Evolutionary conservation across 129 eudicot genomes (phyloP), one percentile per base, ranked within the genome.

Genomic region (Daucus carota): DNA sequence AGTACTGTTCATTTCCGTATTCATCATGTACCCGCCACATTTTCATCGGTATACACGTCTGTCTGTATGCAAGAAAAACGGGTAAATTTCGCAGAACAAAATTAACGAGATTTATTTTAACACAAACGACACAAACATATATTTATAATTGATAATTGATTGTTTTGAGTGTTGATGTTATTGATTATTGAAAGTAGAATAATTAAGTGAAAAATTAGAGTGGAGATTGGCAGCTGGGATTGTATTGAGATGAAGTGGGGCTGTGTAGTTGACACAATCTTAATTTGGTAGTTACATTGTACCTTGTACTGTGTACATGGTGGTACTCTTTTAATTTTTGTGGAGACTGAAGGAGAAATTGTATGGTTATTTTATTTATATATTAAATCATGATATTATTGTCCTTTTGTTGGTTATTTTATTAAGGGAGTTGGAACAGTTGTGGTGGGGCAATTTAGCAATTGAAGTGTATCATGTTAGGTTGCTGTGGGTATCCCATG

Each of bases 401-500:
- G 68, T 28, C 18, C 36, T 28, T 5, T 60, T 12, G 8, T 12
- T 62, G 9, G 8, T 29, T 57, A 40, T 63, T 31, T 63, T 29
- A 28, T 63, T 4, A 4, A 11, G 68, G 70, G 70, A 63, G 70
- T 63, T 63, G 70, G 38, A 29, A 31, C 34, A 63, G 70, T 63
- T 29, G 0, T 29, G 70, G 70, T 63, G 36, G 68, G 68, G 22
- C 10, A 4, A n/a, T 62, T 29, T 57, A 57, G 4, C 31, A 57
- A 57, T n/a, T 57, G 6, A 63, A 63, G 38, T 63, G 70, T 29
- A 29, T 63, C 70, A 63, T 63, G 70, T 63, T 63, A 14, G 29
- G 70, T 29, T 62, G 2, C 28, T 63, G 34, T 63, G 70, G 34
- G 70, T 63, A 15, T 63, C 70, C 70, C 70, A 63, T 63, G 70